phyloP scores from a whole-genome alignment of 2,329 filamentous ascomycete species.

The Calonectria montana region DNA sequence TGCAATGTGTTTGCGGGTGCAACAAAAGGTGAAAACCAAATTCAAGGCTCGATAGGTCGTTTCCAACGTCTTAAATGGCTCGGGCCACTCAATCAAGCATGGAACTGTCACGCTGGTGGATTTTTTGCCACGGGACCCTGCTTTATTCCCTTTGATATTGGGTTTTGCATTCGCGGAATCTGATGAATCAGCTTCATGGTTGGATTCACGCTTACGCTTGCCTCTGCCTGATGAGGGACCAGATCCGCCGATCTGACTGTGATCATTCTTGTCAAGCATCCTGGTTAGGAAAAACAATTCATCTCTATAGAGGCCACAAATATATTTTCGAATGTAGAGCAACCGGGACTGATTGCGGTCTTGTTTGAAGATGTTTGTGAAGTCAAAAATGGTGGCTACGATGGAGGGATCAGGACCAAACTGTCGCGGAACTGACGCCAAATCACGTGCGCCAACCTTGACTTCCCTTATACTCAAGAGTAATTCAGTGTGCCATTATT shows the following conservation, averaged over 20 bases:
- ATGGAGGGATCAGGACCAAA: not conserved
- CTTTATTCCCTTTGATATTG: conserved; percentile 11
- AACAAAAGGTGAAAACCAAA: conserved; percentile 94
- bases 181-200: conserved; percentile 19
- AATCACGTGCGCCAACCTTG: conserved; percentile 47
- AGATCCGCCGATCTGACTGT: not conserved
- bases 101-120: conserved; percentile 32
- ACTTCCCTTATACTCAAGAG: too few relatives aligned
- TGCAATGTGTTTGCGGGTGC: conserved; percentile 88
- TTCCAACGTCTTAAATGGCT: conserved; percentile 76
- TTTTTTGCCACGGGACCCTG: conserved; percentile 28
- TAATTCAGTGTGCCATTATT: not conserved
- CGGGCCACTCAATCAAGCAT: conserved; percentile 73
- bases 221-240: conserved; percentile 7
- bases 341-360: not conserved
- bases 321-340: not conserved
- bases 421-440: conserved; percentile 50
- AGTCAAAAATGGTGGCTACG: conserved; percentile 29
- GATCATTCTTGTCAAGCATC: conserved; percentile 13
- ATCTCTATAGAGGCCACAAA: not conserved
- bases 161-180: conserved; percentile 14
- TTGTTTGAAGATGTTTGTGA: not conserved
- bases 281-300: conserved; percentile 6
- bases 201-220: conserved; percentile 38
- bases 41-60: conserved; percentile 88